Evolutionary conservation across 2,329 filamentous ascomycete genomes (phyloP), one percentile per base, ranked within the genome.

Genomic region (Lachnellula subtilissima): DNA sequence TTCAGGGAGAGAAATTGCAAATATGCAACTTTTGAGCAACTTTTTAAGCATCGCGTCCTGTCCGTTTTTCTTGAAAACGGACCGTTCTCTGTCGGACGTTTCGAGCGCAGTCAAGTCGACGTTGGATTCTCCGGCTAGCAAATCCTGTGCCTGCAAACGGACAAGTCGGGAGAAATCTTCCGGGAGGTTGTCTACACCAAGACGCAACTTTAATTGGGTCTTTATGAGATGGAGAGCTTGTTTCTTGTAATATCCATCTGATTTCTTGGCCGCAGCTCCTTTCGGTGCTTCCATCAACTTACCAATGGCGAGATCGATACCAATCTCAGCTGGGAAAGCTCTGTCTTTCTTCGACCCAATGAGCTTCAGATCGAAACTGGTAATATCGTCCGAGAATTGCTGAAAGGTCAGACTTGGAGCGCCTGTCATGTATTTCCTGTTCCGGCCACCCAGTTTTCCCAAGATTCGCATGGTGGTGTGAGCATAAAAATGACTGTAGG

Each of bases 401-500:
- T 91, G 86, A 72, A 89, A 97, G 1, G 84, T 81, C 12, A 99
- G 81, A n/a, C 87, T 84, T 5, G 93, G 86, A 2, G 93, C 89
- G 48, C 91, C 89, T 5, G 89, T 96, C 76, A 97, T 87, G 71
- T 96, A 99, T 69, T 96, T 97, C 37, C 95, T 80, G 67, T 99
- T 99, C 25, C 94, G 85, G 7, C 94, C 94, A 47, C 95, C 94
- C 12, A 99, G 82, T 72, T 99, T 99, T 14, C 94, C 94, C 2
- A 99, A 80, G 55, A 99, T 99, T 47, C 94, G 82, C 86, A 99
- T 96, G 0, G 94, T 97, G 0, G 94, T 97, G 70, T 99, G 94
- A 0, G 95, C 90, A 69, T 97, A 93, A 72, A 97, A 96, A 71
- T 99, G 95, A 66, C 89, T 96, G 72, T 99, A 96, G 0, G 94